Base-by-base conservation (phyloP, 2,329 filamentous ascomycete genomes). In the Verticillium nonalfalfae region DNA sequence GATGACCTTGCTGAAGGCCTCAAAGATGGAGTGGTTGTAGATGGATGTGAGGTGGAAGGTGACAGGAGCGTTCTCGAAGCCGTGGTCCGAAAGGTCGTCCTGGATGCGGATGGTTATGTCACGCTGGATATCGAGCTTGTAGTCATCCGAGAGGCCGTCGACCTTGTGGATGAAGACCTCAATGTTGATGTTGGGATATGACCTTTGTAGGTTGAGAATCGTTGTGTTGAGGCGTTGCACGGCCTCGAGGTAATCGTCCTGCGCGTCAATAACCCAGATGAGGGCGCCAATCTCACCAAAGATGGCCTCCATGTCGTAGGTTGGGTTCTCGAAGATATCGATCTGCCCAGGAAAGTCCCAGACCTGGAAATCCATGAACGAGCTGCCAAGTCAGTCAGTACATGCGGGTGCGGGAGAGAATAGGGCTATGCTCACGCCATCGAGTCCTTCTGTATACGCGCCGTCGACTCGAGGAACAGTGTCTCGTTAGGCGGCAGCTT, bases 161-260 rank as follows among this genome's bases (percentile, higher is more conserved):
- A 97, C 94, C 75, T 99, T 99, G 83, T 99, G 95, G 69, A 99
- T 96, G 75, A 99, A 98, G 58, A 99, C 94, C 73, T 98, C 94
- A 66, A 99, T 90, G 75, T 97, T 97, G 77, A 98, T 95, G 71
- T 91, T 89, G 2, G 94, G 93, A 72, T 96, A 97, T 63, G 86
- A 87, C 66, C 92, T 87, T 72, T 97, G 91, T 1, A 99, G 85
- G 66, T 92, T 91, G 62, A 97, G 81, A 65, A 98, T 96, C 7
- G 93, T 97, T 60, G 87, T 82, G 75, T 97, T 96, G 34, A 99
- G 85, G 9, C 91, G 88, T 60, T 87, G 86, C 57, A 99, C 91
- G 18, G 93, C 91, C 73, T 97, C 93, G 60, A 97, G 85, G 72
- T 98, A 99, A 74, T 99, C 95, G 72, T 99, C 95, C 75, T 99